phyloP scores from a whole-genome alignment of 257 asterid genomes.

The Cinchona pubescens region DNA sequence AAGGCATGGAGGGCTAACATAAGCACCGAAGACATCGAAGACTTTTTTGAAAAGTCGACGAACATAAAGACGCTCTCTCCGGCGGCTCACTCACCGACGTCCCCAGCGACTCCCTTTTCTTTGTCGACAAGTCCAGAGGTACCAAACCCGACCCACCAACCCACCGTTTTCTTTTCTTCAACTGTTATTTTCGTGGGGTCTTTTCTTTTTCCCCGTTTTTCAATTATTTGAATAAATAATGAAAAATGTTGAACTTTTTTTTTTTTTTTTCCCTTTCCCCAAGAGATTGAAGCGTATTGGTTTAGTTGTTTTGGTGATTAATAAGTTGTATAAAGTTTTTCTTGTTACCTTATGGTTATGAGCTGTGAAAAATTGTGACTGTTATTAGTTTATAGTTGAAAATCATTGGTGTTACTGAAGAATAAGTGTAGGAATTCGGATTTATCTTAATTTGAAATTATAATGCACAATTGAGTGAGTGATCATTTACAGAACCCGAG shows the following conservation, averaged over 20 bases:
- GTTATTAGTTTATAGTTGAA: not conserved
- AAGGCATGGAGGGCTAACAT: constrained; percentile 98
- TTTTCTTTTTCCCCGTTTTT: not conserved
- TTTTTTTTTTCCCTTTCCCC: no score
- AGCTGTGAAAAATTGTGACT: not conserved
- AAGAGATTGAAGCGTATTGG: not conserved
- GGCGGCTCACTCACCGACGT: constrained; percentile 78
- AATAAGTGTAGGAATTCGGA: not conserved
- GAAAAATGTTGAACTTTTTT: not conserved
- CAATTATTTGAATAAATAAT: not conserved
- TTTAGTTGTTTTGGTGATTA: not conserved
- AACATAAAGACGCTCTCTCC: constrained; percentile 88
- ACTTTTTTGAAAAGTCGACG: constrained; percentile 79
- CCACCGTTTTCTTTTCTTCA: not conserved
- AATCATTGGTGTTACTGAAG: not conserved
- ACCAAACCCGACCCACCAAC: not conserved
- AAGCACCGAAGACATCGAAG: constrained; percentile 81
- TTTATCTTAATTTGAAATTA: not conserved
- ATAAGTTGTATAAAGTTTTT: not conserved
- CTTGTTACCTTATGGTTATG: no score
- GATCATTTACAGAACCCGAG: not conserved
- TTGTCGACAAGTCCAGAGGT: constrained; percentile 88
- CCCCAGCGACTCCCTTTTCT: constrained; percentile 68
- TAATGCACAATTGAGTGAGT: not conserved
- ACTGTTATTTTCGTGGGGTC: not conserved